phyloP scores from a whole-genome alignment of 1,139 yeast species.

The Pichia sorboxylosa region DNA sequence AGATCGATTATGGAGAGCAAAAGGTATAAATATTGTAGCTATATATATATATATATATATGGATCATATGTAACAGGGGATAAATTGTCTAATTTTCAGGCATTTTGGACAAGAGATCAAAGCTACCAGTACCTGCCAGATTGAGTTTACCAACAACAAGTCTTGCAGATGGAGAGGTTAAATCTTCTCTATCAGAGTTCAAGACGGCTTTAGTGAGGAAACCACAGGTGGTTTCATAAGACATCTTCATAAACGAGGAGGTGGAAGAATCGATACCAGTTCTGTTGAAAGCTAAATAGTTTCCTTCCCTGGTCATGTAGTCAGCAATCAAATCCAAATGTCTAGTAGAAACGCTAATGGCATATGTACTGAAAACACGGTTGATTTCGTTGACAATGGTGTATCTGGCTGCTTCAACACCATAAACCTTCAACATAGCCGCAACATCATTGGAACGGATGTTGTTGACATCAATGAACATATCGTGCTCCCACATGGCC shows the following conservation, averaged over 20 bases:
- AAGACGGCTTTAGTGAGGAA: slow-evolving; percentile 93
- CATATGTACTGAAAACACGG: slow-evolving; percentile 92
- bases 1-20: no score
- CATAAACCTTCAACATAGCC: slow-evolving; percentile 82
- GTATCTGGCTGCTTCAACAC: slow-evolving; percentile 98
- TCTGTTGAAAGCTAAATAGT: slow-evolving; percentile 92
- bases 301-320: slow-evolving; percentile 98
- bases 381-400: slow-evolving; percentile 94
- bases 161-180: slow-evolving; percentile 91
- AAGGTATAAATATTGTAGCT: no score
- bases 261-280: slow-evolving; percentile 95
- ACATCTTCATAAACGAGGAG: slow-evolving; percentile 97
- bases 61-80: background rate
- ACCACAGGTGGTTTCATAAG: slow-evolving; percentile 96
- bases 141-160: slow-evolving; percentile 87
- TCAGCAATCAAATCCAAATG: slow-evolving; percentile 96
- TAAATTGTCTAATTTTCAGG: slow-evolving; percentile 26
- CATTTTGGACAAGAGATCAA: slow-evolving; percentile 71
- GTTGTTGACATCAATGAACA: slow-evolving; percentile 77
- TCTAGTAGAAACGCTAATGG: slow-evolving; percentile 84
- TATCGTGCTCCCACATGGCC: slow-evolving; percentile 98
- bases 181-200: slow-evolving; percentile 79
- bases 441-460: slow-evolving; percentile 88
- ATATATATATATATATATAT: no score
- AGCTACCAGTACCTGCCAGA: slow-evolving; percentile 92